Evolutionary conservation across 2,329 filamentous ascomycete genomes (phyloP), one percentile per base, ranked within the genome.

Genomic region (Fusarium neocosmosporiellum): DNA sequence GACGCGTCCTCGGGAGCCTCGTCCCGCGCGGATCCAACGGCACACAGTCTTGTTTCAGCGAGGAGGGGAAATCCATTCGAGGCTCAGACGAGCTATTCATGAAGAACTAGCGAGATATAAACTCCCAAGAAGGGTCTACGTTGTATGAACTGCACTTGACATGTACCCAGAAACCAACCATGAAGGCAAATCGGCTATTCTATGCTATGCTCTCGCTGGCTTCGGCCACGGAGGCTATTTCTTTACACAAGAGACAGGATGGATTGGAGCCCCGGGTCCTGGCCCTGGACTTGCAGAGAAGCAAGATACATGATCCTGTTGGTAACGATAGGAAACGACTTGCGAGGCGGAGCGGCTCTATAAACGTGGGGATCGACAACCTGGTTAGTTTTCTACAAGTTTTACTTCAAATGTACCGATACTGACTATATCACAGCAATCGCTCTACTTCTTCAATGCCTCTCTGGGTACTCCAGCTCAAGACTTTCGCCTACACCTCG

Each of bases 391-490:
- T 9, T 24, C 1, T 16, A 14, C 37, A 18, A 33, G 5, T 27
- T 6, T 18, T 3, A n/a, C 24, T 22, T 7, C 10, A 31, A 20
- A 16, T 10, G 22, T 54, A 16, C 55, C 68, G 27, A 74, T 61
- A 5, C 14, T 41, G 2, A 14, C 46, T 50, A 50, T 50, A 7
- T 24, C 14, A 6, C 60, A 90, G 87, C 82, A 89, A 85, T 90
- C 89, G 2, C 83, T 92, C 31, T 93, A 93, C 79, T 90, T 88
- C 74, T 84, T 90, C 74, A 92, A 92, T 78, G 87, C 84, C 55
- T 86, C 89, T 7, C 73, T 93, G 55, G 91, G 91, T 58, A 92
- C 90, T 3, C 91, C 91, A 14, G 77, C 87, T 11, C 89, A 91
- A 77, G 73, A 80, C 2, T 74, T 93, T 48, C 85, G 86, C 20